Conservation (phyloP, 352 stramenopile genomes). For the Pythium insidiosum region DNA sequence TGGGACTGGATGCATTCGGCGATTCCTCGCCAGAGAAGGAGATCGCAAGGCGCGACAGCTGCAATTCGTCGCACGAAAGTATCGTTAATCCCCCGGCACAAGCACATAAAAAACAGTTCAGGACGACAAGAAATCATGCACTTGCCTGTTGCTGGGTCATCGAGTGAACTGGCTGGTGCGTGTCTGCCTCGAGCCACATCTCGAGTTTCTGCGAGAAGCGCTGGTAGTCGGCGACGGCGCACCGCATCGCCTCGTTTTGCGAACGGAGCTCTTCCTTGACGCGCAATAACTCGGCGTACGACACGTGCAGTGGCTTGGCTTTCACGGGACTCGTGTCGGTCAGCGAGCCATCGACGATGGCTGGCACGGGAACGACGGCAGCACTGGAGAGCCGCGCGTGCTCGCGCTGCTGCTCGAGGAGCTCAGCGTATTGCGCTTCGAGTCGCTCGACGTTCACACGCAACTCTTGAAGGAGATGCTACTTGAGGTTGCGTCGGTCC, state of each 20-base stretch:
- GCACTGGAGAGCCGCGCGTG: not conserved
- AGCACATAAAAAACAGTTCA: not conserved
- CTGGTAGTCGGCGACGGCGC: slow-evolving; percentile 9
- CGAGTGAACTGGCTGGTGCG: too few relatives aligned
- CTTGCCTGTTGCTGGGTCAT: too few relatives aligned
- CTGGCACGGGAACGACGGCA: too few relatives aligned
- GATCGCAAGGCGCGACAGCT: too few relatives aligned
- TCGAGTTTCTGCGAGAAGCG: slow-evolving; percentile 4
- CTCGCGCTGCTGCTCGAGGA: not conserved
- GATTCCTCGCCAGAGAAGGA: too few relatives aligned
- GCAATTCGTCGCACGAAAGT: too few relatives aligned
- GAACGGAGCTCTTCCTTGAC: slow-evolving; percentile 1
- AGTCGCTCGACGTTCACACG: not conserved
- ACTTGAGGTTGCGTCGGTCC: too few relatives aligned
- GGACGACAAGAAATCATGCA: slow-evolving; percentile 1
- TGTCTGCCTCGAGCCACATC: slow-evolving; percentile 8
- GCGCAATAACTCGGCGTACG: not conserved
- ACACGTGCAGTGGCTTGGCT: too few relatives aligned
- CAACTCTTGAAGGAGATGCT: not conserved
- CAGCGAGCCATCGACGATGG: too few relatives aligned
- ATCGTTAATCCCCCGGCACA: not conserved
- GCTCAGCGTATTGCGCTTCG: slow-evolving; percentile 2
- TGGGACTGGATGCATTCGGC: too few relatives aligned
- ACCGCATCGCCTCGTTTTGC: slow-evolving; percentile 13
- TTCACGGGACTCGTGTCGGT: too few relatives aligned